Base-by-base conservation (phyloP, 805 yeast species). In the Priceomyces fermenticarens region DNA sequence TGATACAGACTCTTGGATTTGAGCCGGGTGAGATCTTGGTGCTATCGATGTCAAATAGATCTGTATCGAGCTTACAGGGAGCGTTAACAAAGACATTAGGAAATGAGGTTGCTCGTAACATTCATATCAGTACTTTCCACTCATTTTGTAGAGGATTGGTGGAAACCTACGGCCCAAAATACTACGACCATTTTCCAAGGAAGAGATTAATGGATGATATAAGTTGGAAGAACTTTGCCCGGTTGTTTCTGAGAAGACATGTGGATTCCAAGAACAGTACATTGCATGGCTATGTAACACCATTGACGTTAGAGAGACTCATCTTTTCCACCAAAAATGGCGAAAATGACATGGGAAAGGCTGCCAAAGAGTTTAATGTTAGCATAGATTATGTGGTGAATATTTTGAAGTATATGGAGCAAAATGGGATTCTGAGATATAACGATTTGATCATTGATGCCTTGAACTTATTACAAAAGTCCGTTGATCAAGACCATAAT, bases 1-100 rank as follows among this genome's bases (percentile, higher is more conserved):
- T 81, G 46, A 51, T 83, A 3, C 45, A 55, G 1, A 43, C 62
- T 10, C 58, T 58, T 2, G 54, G 53, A 2, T 50, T 78, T 1
- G 43, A 55, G 2, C 87, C 89, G 0, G 56, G 66, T 2, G 79
- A 81, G 38, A 73, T 85, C 3, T 53, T 84, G 28, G 79, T 83
- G 2, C 63, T 85, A 3, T 79, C 87, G 10, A 68, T 85, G 72
- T 83, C 91, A 0, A 85, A 83, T 49, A 67, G 83, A 40, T 79
- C 89, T 0, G 88, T 84, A 1, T 73, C 72, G 27, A 77, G 69
- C 61, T 41, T 69, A 65, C 31, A 63, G 54, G 34, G 43, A 32
- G 29, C 73, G 57, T 43, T 66, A 65, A 26, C 34, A 31, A 10
- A 49, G 30, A 2, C 52, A 53, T 45, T 77, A 15, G 75, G 75